A percentile compares a stretch with the other conserved stretches of the same genome.
Conservation (phyloP, 2,329 filamentous ascomycete genomes). For the Xylaria sp. region DNA sequence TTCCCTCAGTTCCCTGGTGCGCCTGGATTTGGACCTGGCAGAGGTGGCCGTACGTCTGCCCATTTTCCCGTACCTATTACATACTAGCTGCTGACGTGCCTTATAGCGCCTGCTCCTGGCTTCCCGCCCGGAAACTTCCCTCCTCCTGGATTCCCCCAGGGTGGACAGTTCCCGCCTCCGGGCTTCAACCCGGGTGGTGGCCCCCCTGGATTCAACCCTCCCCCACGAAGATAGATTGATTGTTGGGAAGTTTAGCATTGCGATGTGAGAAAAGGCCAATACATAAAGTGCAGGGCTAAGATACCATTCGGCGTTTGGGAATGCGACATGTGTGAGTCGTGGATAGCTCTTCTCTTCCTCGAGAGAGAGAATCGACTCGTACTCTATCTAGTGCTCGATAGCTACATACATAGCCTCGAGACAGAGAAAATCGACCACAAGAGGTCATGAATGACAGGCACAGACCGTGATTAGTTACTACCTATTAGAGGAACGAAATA, state of each 20-base stretch:
- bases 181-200: constrained; percentile 50
- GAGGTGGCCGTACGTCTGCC: constrained; percentile 49
- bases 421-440: constrained; percentile 10
- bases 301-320: constrained; percentile 31
- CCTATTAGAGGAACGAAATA: not conserved
- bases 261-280: constrained; percentile 6
- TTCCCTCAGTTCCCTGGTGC: constrained; percentile 50
- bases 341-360: constrained; percentile 22
- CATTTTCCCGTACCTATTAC: not conserved
- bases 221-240: constrained; percentile 52
- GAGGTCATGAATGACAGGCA: constrained; percentile 7
- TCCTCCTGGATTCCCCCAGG: constrained; percentile 40
- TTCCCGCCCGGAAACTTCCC: constrained; percentile 40
- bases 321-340: constrained; percentile 21
- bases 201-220: constrained; percentile 67
- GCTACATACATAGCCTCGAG: constrained; percentile 8
- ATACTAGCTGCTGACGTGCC: constrained; percentile 16
- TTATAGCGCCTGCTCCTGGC: constrained; percentile 26
- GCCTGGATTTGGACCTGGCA: constrained; percentile 45
- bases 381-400: constrained; percentile 15
- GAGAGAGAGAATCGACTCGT: constrained; percentile 16
- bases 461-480: not conserved
- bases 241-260: constrained; percentile 7
- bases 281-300: constrained; percentile 10
- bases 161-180: constrained; percentile 44